These are phyloP conservation scores for Flaveria trinervia DNA, from an alignment of 129 eudicot species.

Conservation along the genomic window DNA sequence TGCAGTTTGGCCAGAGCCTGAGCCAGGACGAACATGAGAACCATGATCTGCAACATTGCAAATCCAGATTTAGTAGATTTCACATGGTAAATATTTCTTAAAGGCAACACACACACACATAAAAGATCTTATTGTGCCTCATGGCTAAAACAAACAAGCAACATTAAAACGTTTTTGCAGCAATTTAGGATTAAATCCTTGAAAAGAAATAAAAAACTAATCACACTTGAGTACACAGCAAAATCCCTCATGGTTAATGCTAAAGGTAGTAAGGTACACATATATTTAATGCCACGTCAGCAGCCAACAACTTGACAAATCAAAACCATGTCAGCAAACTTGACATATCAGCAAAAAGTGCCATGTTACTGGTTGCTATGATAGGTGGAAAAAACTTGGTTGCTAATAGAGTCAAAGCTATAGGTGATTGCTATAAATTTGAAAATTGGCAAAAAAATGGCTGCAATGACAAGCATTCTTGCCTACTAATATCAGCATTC, in stretches of 20 bases:
- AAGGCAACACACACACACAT: neutral
- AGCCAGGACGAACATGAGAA: constrained; percentile 62
- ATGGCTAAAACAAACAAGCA: too few species aligned
- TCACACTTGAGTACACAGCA: neutral
- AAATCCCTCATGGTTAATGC: neutral
- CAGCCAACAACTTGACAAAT: neutral
- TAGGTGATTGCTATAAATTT: neutral
- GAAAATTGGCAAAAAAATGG: neutral
- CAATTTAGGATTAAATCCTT: too few species aligned
- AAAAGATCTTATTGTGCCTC: too few species aligned
- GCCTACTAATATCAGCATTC: neutral
- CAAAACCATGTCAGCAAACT: neutral
- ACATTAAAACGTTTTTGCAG: too few species aligned
- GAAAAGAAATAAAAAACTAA: neutral
- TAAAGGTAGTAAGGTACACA: neutral
- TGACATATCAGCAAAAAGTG: neutral
- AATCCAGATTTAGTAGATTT: constrained; percentile 21
- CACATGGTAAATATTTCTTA: constrained; percentile 1
- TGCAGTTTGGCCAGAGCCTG: constrained; percentile 59
- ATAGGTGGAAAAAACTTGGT: neutral
- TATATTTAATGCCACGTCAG: neutral
- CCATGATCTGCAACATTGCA: constrained; percentile 47
- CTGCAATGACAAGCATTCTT: neutral
- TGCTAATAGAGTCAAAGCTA: neutral
- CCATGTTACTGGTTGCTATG: neutral